phyloP scores from a whole-genome alignment of 73 alveolate species.

The Blepharisma stoltei region DNA sequence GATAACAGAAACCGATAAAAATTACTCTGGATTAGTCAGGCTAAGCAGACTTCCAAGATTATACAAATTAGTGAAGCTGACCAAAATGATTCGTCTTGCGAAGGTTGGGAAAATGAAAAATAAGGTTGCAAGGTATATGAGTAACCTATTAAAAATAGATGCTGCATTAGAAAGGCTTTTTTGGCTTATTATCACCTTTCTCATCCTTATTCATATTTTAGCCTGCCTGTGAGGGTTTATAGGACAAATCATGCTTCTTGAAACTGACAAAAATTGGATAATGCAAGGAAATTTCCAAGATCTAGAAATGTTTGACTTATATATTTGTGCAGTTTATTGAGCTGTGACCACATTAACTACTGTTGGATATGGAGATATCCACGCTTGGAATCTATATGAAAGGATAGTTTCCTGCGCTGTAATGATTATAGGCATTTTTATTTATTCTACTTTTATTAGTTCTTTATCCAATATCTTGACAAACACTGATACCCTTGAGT shows the following conservation, averaged over 20 bases:
- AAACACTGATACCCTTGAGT: conserved; percentile 50
- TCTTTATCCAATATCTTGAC: conserved; percentile 50
- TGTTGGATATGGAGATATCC: conserved; percentile 92
- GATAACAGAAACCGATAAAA: conserved; percentile 29
- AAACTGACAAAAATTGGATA: conserved; percentile 51
- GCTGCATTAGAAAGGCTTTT: conserved; percentile 71
- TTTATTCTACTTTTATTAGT: conserved; percentile 64
- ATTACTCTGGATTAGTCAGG: conserved; percentile 34
- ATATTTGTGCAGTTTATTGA: conserved; percentile 77
- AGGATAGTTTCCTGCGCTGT: conserved; percentile 48
- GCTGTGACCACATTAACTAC: conserved; percentile 84
- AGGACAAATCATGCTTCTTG: not conserved
- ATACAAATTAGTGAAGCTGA: conserved; percentile 43
- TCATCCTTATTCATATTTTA: conserved; percentile 71
- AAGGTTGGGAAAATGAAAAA: conserved; percentile 39
- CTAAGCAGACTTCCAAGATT: conserved; percentile 51
- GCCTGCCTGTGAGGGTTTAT: conserved; percentile 73
- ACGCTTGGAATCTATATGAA: conserved; percentile 54
- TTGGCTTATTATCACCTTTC: conserved; percentile 56
- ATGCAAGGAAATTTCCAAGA: conserved; percentile 41
- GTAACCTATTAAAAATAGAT: conserved; percentile 48
- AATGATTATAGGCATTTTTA: conserved; percentile 67
- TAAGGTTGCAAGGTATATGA: conserved; percentile 13
- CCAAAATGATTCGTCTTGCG: conserved; percentile 36
- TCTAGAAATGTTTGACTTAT: conserved; percentile 44